Evolutionary conservation across 306 rosid species (phyloP), one percentile per base, ranked within the genome.

Genomic region (Castanea sativa): DNA sequence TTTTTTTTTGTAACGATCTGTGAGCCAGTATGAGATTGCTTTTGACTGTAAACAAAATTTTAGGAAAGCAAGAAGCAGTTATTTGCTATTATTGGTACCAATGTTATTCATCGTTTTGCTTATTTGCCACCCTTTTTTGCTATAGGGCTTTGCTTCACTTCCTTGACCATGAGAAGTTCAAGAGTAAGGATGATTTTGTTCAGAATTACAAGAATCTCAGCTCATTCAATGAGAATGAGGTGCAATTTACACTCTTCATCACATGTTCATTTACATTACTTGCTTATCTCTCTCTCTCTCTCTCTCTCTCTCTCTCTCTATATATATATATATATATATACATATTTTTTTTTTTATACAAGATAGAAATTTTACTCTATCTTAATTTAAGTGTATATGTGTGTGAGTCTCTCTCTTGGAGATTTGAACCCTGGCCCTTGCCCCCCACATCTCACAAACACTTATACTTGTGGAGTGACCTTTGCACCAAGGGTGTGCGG

Each of bases 211-310:
- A 96, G 91, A 96, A 96, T 83, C 94, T 96, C 73, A 96, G 99
- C 88, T 96, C 98, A 10, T 96, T 96, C 78, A 91, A 96, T 86
- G 99, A 96, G 86, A 96, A 57, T 78, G 99, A 96, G 99, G 99
- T 96, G 78, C 83, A 58, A 58, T 55, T 72, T 80, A 30, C 75
- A 68, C 5, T 35, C 25, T 68, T 64, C 43, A 72, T 76, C 12
- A 4, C 15, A 4, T 58, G 41, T 51, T 32, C 64, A 19, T 69
- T 76, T 32, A 63, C 75, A 10, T 79, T 69, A 5, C 33, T 55
- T 33, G 19, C 14, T 30, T 38, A 69, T n/a, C 73, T 69, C 64
- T 30, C 23, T 23, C 23, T 23, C 23, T 1, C 23, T 23, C 23
- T 23, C 23, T 23, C 23, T 23, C 23, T 23, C 23, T 23, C 23